phyloP scores from a whole-genome alignment of 768 basidiomycete genomes.

The Lanmaoa pseudosensibilis region DNA sequence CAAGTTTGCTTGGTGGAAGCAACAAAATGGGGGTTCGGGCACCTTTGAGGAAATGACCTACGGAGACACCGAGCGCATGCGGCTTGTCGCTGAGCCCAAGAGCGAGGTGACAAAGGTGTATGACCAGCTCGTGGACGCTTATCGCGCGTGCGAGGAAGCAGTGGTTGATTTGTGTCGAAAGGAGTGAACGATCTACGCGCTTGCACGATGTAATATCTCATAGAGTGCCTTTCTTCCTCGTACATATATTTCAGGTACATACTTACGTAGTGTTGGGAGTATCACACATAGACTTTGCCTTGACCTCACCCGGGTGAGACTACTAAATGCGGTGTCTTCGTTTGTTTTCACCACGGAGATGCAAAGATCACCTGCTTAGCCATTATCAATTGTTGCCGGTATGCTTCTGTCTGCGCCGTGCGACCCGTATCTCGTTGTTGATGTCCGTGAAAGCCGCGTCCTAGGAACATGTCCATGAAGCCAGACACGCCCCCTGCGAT shows the following conservation, averaged over 20 bases:
- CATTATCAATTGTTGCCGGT: background rate
- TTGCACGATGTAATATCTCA: background rate
- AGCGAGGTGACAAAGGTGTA: background rate
- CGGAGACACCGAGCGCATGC: constrained; percentile 3
- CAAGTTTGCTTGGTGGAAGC: constrained; percentile 12
- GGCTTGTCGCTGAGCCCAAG: constrained; percentile 6
- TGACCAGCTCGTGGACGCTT: constrained; percentile 3
- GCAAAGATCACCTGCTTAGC: background rate
- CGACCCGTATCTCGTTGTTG: background rate
- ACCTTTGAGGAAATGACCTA: constrained; percentile 8
- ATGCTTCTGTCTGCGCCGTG: background rate
- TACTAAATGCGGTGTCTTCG: constrained; percentile 20
- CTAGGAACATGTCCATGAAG: constrained; percentile 1
- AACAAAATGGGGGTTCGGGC: background rate
- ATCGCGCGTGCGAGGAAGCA: constrained; percentile 4
- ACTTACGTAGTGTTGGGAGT: background rate
- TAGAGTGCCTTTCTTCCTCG: background rate
- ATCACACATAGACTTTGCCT: too few species aligned
- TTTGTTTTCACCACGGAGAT: constrained; percentile 9
- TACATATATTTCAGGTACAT: too few species aligned
- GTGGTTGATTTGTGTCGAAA: background rate
- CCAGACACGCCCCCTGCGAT: background rate
- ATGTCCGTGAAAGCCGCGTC: background rate
- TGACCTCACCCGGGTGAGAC: too few species aligned
- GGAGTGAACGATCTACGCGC: background rate